These are phyloP conservation scores for Beauveria varroae DNA, from an alignment of 2,329 filamentous ascomycete genomes.

Conservation along the genomic window DNA sequence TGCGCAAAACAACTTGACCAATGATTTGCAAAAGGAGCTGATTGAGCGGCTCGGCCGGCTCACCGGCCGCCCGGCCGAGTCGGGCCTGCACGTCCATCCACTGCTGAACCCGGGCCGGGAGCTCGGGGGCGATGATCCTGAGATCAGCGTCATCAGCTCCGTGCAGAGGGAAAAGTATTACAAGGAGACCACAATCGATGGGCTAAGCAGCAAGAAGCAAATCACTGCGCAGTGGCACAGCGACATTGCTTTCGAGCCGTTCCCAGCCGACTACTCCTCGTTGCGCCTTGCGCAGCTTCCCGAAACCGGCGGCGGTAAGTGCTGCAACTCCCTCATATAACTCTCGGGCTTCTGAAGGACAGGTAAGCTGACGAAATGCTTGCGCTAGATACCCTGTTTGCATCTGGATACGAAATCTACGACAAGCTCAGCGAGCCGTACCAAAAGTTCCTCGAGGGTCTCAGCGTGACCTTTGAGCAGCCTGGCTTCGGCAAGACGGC, in stretches of 20 bases:
- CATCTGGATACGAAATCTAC: conserved; percentile 59
- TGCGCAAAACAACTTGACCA: conserved; percentile 51
- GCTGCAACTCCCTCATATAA: no score
- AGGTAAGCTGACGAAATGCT: neutral
- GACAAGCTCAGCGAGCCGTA: conserved; percentile 52
- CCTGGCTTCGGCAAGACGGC: conserved; percentile 44
- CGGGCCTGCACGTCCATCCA: conserved; percentile 54
- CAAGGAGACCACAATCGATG: conserved; percentile 25
- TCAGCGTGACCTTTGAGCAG: conserved; percentile 48
- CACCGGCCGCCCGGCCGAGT: conserved; percentile 47
- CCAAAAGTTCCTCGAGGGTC: conserved; percentile 48
- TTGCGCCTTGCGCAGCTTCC: conserved; percentile 48
- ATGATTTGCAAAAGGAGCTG: conserved; percentile 59
- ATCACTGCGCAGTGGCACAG: conserved; percentile 48
- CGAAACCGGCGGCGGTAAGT: conserved; percentile 43
- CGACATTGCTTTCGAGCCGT: conserved; percentile 58
- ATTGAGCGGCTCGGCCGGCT: conserved; percentile 53
- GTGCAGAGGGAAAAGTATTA: conserved; percentile 46
- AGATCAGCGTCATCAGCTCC: conserved; percentile 59
- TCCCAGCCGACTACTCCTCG: conserved; percentile 56
- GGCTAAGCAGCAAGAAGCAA: conserved; percentile 33
- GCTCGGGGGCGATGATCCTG: conserved; percentile 45
- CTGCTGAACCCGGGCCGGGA: conserved; percentile 46
- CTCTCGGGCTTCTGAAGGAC: neutral
- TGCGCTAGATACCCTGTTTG: conserved; percentile 52